Base-by-base conservation (phyloP, 2,329 filamentous ascomycete species). In the Aspergillus luchuensis region DNA sequence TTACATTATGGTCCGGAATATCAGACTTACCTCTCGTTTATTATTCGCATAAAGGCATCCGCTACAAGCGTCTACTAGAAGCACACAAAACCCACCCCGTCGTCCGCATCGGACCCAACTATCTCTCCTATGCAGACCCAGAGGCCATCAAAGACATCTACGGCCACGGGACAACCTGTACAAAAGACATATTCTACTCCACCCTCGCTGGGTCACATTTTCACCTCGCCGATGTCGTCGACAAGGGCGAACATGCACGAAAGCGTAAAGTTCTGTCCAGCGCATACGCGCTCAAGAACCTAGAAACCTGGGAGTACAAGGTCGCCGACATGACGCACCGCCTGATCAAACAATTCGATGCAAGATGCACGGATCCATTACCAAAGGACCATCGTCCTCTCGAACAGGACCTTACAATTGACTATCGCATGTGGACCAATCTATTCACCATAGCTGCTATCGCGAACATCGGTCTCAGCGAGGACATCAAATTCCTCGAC, bases 241-340 rank as follows among this genome's bases (percentile, higher is more conserved):
- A 79, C 59, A 77, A 76, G 60, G 56, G 64, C 3, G 73, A 77
- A 1, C 78, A 80, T 59, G 69, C 71, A 0, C 70, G 73, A 0
- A 79, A 79, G 61, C 66, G 77, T 8, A 79, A 78, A 60, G 67
- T 75, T 0, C 59, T 79, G 2, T 73, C 77, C 0, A 69, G 67
- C 15, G 77, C 76, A 1, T 79, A 76, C 61, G 75, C 77, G 1
- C 52, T 76, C 10, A 78, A 78, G 65, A 77, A 78, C 36, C 67
- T 79, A 0, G 75, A 78, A 43, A 66, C 69, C 3, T 78, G 75
- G 76, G 78, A 79, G 58, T 73, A 72, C 65, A 79, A 78, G 51
- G 76, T 79, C 4, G 73, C 73, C 15, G 74, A 77, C 57, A 76
- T 73, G 57, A 71, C 67, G 17, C 63, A 64, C 4, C 67, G 72